Evolutionary conservation across 1,284 basidiomycete genomes (phyloP), one percentile per base, ranked within the genome.

Genomic region (Inonotus hispidus): DNA sequence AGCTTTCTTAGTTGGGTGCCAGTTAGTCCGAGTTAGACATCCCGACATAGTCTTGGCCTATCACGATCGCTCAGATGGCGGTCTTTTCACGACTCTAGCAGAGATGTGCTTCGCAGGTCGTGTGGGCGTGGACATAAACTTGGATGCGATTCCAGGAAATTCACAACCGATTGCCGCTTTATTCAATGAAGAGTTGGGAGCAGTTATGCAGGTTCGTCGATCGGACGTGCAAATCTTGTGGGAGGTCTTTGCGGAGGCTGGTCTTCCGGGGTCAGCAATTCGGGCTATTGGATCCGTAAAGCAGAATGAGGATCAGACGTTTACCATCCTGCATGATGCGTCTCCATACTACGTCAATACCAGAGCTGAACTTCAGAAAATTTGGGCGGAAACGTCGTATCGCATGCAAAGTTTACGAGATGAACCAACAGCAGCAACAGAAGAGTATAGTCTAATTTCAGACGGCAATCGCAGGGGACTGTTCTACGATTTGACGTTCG

Each of bases 41-140:
- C 81, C 84, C 4, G 83, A 77, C 1, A 71, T 92, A 25, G 86
- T 99, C 0, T 79, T 98, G 43, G 95, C 97, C 0, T 99, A 99
- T 73, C 97, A 99, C 73, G 97, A 99, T 74, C 87, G 96, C 21
- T 98, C 96, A 0, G 97, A 99, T 69, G 97, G 97, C 60, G 97
- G 96, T 50, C 77, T 99, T 38, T 90, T 99, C 72, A 89, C 92
- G 0, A 91, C 95, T 3, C 72, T 98, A 35, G 88, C 81, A n/a
- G 97, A 99, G 75, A 99, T 99, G 97, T 84, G 86, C 49, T 98
- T 99, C 69, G 95, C 96, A 5, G 95, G 94, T 25, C 85, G 89
- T 58, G 81, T 85, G 10, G 97, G 97, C 35, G 82, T 87, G 32
- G 79, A 87, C 59, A 72, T 95, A 59, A 80, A 80, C 56, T 74